A percentile compares a stretch with the other conserved stretches of the same genome.
Conservation (phyloP, 169 alveolate genomes). For the Babesia ovata region DNA sequence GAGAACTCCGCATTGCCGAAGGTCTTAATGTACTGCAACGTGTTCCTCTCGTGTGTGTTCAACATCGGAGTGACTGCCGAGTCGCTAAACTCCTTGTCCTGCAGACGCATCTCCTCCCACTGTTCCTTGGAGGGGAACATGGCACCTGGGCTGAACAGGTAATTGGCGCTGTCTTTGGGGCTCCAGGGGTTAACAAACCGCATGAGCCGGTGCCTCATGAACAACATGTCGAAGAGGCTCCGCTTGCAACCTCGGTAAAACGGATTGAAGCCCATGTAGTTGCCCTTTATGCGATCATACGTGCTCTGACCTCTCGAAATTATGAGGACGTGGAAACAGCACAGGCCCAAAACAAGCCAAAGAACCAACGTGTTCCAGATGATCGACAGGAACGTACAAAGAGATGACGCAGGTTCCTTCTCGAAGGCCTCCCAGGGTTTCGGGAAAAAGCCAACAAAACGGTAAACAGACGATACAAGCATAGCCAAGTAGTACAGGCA, state of each 20-base stretch:
- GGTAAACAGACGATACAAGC: conserved; percentile 41
- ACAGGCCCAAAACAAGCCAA: conserved; percentile 82
- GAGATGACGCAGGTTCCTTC: conserved; percentile 32
- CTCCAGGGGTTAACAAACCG: conserved; percentile 7
- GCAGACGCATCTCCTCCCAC: conserved; percentile 14
- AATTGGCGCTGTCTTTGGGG: background rate
- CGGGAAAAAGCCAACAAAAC: conserved; percentile 68
- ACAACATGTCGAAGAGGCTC: conserved; percentile 25
- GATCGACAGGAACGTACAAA: conserved; percentile 63
- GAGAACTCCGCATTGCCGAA: conserved; percentile 18
- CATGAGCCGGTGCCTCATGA: background rate
- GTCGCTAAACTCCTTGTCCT: conserved; percentile 3
- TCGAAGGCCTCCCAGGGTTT: conserved; percentile 12
- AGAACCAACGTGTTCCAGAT: conserved; percentile 34
- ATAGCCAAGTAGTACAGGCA: conserved; percentile 53
- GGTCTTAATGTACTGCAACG: conserved; percentile 20
- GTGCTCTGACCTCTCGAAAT: conserved; percentile 75
- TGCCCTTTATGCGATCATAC: conserved; percentile 77
- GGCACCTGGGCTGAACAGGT: conserved; percentile 51
- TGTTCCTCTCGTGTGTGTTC: conserved; percentile 33
- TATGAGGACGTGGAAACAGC: conserved; percentile 75
- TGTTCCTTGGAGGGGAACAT: conserved; percentile 44
- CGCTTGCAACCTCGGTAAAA: conserved; percentile 60
- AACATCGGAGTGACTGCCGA: background rate
- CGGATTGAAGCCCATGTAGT: conserved; percentile 76